Evolutionary conservation across 495 filamentous ascomycete genomes (phyloP).

Genomic region (Margaritispora aquatica): DNA sequence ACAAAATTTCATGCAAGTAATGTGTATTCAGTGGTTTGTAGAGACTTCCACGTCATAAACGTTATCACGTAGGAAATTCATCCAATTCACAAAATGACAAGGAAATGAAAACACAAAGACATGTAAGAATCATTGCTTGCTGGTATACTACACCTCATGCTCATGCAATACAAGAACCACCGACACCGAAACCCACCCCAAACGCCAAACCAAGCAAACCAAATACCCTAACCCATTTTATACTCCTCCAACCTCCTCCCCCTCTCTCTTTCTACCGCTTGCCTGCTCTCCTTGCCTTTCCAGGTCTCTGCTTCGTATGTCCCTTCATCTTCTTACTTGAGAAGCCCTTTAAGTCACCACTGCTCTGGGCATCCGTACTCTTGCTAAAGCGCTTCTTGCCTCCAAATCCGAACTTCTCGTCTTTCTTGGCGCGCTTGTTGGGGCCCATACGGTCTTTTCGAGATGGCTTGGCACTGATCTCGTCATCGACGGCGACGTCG

Average conservation of each 20-base stretch:
- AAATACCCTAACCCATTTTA: background rate
- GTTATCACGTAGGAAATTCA: too few species aligned
- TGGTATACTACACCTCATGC: background rate
- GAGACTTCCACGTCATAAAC: too few species aligned
- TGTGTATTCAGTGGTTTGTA: too few species aligned
- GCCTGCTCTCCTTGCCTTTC: constrained; percentile 25
- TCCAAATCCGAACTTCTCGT: constrained; percentile 88
- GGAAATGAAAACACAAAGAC: too few species aligned
- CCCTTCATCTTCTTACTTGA: constrained; percentile 79
- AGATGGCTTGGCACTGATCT: constrained; percentile 37
- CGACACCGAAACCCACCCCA: too few species aligned
- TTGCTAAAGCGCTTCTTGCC: constrained; percentile 89
- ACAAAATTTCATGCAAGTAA: too few species aligned
- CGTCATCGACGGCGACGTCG: constrained; percentile 86
- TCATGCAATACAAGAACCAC: background rate
- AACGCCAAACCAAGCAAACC: background rate
- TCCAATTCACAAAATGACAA: too few species aligned
- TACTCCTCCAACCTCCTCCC: background rate
- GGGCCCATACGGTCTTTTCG: constrained; percentile 40
- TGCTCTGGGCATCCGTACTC: constrained; percentile 77
- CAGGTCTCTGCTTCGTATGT: constrained; percentile 18
- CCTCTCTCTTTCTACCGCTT: constrained; percentile 12
- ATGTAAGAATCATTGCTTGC: background rate
- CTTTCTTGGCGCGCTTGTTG: constrained; percentile 85
- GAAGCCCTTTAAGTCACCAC: constrained; percentile 71